These are phyloP conservation scores for Eucalyptus caleyi DNA, from an alignment of 345 rosid species.

Conservation along the genomic window DNA sequence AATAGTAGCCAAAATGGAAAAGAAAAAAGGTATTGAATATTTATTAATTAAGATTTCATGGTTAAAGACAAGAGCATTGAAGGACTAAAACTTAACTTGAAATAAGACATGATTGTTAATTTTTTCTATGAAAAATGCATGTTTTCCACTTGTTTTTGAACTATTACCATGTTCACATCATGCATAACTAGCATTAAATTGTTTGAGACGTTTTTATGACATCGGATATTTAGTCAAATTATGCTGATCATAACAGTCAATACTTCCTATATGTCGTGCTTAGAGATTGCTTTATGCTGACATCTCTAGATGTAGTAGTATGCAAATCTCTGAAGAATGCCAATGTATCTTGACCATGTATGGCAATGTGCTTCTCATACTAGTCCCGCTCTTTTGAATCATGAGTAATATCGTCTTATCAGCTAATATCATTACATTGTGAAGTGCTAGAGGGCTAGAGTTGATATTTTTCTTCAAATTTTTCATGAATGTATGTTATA, in stretches of 20 bases:
- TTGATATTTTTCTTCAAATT: neutral
- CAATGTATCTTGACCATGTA: slow-evolving; percentile 34
- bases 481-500: neutral
- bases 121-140: neutral
- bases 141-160: neutral
- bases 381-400: neutral
- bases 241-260: slow-evolving; percentile 4
- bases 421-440: neutral
- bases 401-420: neutral
- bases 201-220: neutral
- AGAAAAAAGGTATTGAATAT: too few relatives aligned
- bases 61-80: neutral
- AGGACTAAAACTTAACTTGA: neutral
- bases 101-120: neutral
- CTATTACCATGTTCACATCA: neutral
- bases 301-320: slow-evolving; percentile 49
- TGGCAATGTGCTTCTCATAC: neutral
- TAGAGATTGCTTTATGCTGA: slow-evolving; percentile 49
- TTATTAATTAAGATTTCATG: neutral
- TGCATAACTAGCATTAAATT: too few relatives aligned
- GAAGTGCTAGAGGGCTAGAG: neutral
- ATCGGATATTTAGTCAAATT: neutral
- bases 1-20: neutral
- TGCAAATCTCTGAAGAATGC: slow-evolving; percentile 46
- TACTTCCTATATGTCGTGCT: slow-evolving; percentile 42